phyloP scores from a whole-genome alignment of 1,284 basidiomycete species.

The Sanghuangporus sanghuang region DNA sequence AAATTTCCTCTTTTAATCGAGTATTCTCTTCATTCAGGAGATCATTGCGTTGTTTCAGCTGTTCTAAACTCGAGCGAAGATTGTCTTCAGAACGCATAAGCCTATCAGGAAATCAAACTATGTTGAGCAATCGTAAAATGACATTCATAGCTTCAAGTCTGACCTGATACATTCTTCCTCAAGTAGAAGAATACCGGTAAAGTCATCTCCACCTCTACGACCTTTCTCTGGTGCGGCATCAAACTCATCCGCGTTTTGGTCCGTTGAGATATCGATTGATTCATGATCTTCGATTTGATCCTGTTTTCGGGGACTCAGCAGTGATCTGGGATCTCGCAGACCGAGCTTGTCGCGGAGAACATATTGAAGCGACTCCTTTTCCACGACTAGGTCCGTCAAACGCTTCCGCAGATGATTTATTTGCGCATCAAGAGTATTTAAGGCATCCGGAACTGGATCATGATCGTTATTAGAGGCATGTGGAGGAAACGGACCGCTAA shows the following conservation, averaged over 20 bases:
- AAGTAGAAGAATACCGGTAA: conserved; percentile 7
- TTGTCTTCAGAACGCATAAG: conserved; percentile 7
- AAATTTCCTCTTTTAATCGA: neutral
- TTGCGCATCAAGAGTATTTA: conserved; percentile 3
- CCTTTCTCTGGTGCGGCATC: neutral
- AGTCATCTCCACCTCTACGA: neutral
- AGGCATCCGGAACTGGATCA: neutral
- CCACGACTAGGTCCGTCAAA: neutral
- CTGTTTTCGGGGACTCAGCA: neutral
- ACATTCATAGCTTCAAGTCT: neutral
- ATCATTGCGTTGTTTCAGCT: neutral
- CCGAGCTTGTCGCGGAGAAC: conserved; percentile 1
- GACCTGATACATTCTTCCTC: conserved; percentile 17
- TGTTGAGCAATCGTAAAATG: neutral
- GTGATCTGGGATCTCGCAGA: neutral
- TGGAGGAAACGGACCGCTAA: neutral
- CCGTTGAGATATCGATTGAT: neutral
- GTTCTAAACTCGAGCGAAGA: neutral
- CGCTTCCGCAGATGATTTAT: conserved; percentile 4
- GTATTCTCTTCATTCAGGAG: conserved; percentile 2
- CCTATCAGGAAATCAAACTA: neutral
- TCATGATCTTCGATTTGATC: neutral
- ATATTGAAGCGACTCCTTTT: conserved; percentile 10
- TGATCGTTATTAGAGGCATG: neutral
- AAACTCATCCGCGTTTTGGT: too few relatives aligned